Base-by-base conservation (phyloP, 179 eudicot species). In the Pouteria campechiana region DNA sequence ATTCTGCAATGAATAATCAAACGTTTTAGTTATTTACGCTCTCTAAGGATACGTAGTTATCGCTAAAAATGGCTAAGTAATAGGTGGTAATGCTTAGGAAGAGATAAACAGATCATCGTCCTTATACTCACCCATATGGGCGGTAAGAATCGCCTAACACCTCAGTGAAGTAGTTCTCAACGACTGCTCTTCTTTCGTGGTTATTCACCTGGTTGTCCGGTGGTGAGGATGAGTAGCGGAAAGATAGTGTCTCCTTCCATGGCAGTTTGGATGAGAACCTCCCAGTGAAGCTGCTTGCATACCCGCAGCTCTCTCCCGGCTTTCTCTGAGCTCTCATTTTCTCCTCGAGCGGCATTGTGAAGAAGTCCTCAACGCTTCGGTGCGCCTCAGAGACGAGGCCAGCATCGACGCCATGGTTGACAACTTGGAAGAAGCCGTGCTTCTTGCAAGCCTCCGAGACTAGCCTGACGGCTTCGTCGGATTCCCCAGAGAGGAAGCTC, bases 231-330 rank as follows among this genome's bases (percentile, higher is more conserved):
- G 64, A 58, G 53, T 63, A 80, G 18, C 50, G 64, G 41, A 83
- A 68, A 6, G 97, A 77, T 19, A 88, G 78, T n/a, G 94, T 88
- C 51, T 88, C 97, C 60, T 88, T 88, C 97, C 97, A 88, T 10
- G 97, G 97, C 16, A 84, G 68, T 44, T 84, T 88, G 13, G 92
- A 61, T 13, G 87, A 55, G 34, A 88, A 88, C 46, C 97, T 64
- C 5, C 88, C 94, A 2, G 79, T 63, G 61, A 83, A 80, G 53
- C 94, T 81, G 33, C 93, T 80, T 5, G 94, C 76, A 43, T 83
- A 88, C 17, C 96, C 94, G 49, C 83, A 86, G 46, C 46, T 71
- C 52, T 87, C 90, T 6, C 94, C 94, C 0, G 48, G 16, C 44
- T 72, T 76, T 16, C 90, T 69, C 44, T 61, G 75, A 54, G 74